A percentile compares a stretch with the other conserved stretches of the same genome.
Evolutionary conservation across 208 protist species (phyloP).

Genomic region (Leptomonas seymouri): DNA sequence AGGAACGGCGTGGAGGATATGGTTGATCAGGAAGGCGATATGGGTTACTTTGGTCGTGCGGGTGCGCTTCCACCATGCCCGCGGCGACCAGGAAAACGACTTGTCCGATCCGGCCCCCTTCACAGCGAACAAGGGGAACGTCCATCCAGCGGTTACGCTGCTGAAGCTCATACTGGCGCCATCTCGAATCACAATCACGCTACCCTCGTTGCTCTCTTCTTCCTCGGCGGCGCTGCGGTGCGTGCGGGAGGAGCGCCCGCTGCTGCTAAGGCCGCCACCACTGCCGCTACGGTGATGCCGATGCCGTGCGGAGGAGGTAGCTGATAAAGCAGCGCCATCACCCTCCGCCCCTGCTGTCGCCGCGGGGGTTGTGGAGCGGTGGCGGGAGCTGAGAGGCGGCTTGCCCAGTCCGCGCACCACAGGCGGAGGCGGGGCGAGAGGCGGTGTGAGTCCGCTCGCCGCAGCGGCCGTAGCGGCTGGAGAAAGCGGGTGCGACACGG

Average conservation of each 20-base stretch:
- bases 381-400: slow-evolving; percentile 56
- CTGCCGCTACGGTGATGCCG: slow-evolving; percentile 31
- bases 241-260: slow-evolving; percentile 19
- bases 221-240: slow-evolving; percentile 7
- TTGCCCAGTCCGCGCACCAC: slow-evolving; percentile 42
- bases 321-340: background rate
- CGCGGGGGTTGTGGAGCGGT: slow-evolving; percentile 14
- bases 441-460: slow-evolving; percentile 25
- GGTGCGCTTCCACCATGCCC: slow-evolving; percentile 30
- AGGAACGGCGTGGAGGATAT: slow-evolving; percentile 71
- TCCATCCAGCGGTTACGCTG: slow-evolving; percentile 1
- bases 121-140: background rate
- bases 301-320: slow-evolving; percentile 10
- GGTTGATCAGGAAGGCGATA: slow-evolving; percentile 42
- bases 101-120: background rate
- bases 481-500: slow-evolving; percentile 21
- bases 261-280: slow-evolving; percentile 21
- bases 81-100: slow-evolving; percentile 19
- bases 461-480: slow-evolving; percentile 2
- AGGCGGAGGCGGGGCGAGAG: slow-evolving; percentile 26
- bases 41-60: slow-evolving; percentile 41
- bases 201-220: slow-evolving; percentile 16
- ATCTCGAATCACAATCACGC: slow-evolving; percentile 27
- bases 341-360: slow-evolving; percentile 10
- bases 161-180: slow-evolving; percentile 10